Percentiles rank a stretch among this genome's conserved stretches.
phyloP scores from a whole-genome alignment of 352 stramenopile genomes.

The Saprolegnia diclina region DNA sequence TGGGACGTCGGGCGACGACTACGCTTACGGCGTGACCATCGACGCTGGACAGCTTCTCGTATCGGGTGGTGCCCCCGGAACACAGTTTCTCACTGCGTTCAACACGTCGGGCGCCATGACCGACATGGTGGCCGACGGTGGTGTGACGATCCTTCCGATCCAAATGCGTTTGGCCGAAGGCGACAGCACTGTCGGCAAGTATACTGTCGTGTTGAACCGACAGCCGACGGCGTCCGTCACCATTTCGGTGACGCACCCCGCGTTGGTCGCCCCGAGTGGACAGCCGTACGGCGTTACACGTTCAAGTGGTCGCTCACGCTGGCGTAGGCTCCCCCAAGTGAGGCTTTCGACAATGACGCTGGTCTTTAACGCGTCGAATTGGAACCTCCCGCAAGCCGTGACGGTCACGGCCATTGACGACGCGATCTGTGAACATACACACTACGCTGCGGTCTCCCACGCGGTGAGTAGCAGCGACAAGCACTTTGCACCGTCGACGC shows the following conservation, averaged over 20 bases:
- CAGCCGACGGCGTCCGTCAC: slow-evolving; percentile 47
- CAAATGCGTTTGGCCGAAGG: slow-evolving; percentile 44
- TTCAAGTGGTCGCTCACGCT: neutral
- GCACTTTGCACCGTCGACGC: slow-evolving; percentile 48
- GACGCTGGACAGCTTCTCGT: slow-evolving; percentile 13
- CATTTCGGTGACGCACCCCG: slow-evolving; percentile 25
- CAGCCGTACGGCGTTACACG: neutral
- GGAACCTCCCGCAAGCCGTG: slow-evolving; percentile 66
- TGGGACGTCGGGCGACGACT: slow-evolving; percentile 55
- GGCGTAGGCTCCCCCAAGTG: slow-evolving; percentile 8
- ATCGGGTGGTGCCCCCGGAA: neutral
- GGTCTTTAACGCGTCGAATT: slow-evolving; percentile 32
- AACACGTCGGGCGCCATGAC: slow-evolving; percentile 51
- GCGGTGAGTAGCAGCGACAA: slow-evolving; percentile 40
- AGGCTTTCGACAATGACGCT: neutral
- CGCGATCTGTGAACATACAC: slow-evolving; percentile 44
- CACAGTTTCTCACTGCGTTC: slow-evolving; percentile 48
- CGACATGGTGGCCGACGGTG: slow-evolving; percentile 67
- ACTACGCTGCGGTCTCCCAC: slow-evolving; percentile 58
- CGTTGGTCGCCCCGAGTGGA: neutral
- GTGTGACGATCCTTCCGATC: slow-evolving; percentile 46
- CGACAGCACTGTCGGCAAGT: slow-evolving; percentile 45
- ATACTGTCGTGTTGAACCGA: slow-evolving; percentile 62
- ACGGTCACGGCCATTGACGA: slow-evolving; percentile 53
- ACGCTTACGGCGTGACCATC: slow-evolving; percentile 43